Conservation (phyloP, 306 rosid species). For the Sindora glabra region DNA sequence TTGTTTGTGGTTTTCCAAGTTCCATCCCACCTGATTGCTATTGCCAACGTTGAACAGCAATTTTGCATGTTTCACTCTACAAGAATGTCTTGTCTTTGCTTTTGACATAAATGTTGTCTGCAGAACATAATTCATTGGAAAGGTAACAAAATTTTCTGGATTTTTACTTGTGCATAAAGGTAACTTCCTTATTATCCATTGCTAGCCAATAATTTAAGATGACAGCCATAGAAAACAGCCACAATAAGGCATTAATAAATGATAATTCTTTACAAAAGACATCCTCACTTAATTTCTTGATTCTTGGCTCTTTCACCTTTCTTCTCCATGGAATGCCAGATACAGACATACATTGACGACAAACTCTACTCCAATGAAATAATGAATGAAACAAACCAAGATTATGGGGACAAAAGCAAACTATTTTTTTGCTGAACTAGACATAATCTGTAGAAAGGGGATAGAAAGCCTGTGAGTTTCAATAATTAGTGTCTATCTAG, state of each 20-base stretch:
- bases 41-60: not conserved
- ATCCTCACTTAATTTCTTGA: constrained; percentile 16
- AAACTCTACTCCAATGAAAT: constrained; percentile 20
- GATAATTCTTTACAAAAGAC: constrained; percentile 27
- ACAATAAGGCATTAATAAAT: constrained; percentile 24
- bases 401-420: not conserved
- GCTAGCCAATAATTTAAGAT: not conserved
- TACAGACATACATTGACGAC: constrained; percentile 17
- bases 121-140: not conserved
- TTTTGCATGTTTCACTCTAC: not conserved
- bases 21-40: not conserved
- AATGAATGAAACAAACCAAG: constrained; percentile 29
- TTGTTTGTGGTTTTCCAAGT: not conserved
- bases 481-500: constrained; percentile 21
- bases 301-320: constrained; percentile 15
- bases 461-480: constrained; percentile 21
- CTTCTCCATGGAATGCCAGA: constrained; percentile 20
- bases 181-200: not conserved
- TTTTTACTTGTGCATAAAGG: not conserved
- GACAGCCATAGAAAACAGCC: not conserved
- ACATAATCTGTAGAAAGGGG: not conserved
- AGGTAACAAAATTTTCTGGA: not conserved
- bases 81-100: not conserved
- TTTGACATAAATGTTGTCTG: not conserved
- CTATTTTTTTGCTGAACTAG: constrained; percentile 26